Evolutionary conservation across 768 basidiomycete species (phyloP).

Genomic region (button mushroom (Agaricus bisporus)): DNA sequence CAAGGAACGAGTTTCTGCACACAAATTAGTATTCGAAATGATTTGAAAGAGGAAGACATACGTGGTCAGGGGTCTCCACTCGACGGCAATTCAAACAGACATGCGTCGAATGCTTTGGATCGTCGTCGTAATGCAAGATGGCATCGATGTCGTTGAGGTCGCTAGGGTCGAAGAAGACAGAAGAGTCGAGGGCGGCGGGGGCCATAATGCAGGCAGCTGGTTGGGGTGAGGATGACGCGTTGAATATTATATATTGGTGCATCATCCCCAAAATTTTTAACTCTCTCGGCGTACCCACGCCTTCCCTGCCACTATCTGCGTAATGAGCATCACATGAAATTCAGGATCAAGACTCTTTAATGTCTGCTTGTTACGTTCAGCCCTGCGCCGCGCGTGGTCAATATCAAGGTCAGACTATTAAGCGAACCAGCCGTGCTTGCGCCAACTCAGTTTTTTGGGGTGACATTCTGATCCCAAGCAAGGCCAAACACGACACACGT

Average conservation of each 20-base stretch:
- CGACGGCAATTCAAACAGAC: slow-evolving; percentile 9
- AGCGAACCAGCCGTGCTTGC: no score
- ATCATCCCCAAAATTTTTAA: slow-evolving; percentile 9
- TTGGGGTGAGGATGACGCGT: neutral
- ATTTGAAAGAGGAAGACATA: neutral
- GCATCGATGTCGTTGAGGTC: slow-evolving; percentile 4
- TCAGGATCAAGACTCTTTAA: no score
- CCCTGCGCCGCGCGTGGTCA: no score
- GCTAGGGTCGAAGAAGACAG: slow-evolving; percentile 6
- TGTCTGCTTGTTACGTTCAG: no score
- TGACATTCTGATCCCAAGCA: no score
- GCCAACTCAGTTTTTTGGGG: no score
- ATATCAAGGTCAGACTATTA: no score
- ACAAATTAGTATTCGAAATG: neutral
- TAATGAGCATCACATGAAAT: no score
- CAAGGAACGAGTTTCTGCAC: slow-evolving; percentile 6
- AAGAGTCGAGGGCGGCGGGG: neutral
- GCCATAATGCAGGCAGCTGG: slow-evolving; percentile 1
- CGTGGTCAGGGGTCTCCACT: slow-evolving; percentile 2
- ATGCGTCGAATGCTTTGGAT: slow-evolving; percentile 4
- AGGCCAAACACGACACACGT: no score
- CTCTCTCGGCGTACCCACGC: slow-evolving; percentile 1
- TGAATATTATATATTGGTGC: neutral
- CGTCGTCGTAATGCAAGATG: slow-evolving; percentile 7
- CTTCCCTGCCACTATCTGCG: neutral